phyloP scores from a whole-genome alignment of 139 green algal genomes.

The Chlorella sp. region DNA sequence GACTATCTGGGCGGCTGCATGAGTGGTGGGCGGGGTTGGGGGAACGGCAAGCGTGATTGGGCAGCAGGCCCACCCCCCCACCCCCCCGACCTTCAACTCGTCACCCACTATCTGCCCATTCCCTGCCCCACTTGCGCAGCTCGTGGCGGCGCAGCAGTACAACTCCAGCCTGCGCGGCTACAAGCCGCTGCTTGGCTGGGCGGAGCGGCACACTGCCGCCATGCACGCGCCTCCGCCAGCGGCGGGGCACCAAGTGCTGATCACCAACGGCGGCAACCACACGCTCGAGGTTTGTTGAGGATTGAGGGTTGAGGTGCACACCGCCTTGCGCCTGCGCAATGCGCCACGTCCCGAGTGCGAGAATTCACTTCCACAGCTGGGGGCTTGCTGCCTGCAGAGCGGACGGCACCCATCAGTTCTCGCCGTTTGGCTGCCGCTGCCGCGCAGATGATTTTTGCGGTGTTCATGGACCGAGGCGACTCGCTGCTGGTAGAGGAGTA shows the following conservation, averaged over 20 bases:
- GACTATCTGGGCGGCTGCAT: not conserved
- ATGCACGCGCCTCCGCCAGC: slow-evolving; percentile 33
- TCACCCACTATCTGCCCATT: not conserved
- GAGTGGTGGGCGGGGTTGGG: not conserved
- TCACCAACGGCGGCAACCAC: slow-evolving; percentile 57
- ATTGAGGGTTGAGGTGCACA: not conserved
- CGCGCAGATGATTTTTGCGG: slow-evolving; percentile 24
- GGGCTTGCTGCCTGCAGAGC: no score
- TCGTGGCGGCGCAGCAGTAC: slow-evolving; percentile 49
- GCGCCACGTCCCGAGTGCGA: no score
- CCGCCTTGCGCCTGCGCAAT: not conserved
- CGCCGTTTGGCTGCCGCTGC: not conserved
- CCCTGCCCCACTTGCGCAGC: not conserved
- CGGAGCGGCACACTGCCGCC: slow-evolving; percentile 18
- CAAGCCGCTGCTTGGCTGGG: slow-evolving; percentile 42
- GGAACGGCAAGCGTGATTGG: no score
- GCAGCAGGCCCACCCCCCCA: no score
- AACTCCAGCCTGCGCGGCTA: slow-evolving; percentile 49
- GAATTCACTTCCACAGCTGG: no score
- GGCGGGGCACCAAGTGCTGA: slow-evolving; percentile 32
- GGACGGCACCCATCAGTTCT: not conserved
- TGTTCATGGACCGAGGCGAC: slow-evolving; percentile 67
- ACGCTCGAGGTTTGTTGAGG: slow-evolving; percentile 42
- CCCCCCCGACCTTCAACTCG: no score
- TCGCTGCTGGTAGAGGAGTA: slow-evolving; percentile 71